These are phyloP conservation scores for Cicer judaicum DNA, from an alignment of 306 rosid species.

Conservation along the genomic window DNA sequence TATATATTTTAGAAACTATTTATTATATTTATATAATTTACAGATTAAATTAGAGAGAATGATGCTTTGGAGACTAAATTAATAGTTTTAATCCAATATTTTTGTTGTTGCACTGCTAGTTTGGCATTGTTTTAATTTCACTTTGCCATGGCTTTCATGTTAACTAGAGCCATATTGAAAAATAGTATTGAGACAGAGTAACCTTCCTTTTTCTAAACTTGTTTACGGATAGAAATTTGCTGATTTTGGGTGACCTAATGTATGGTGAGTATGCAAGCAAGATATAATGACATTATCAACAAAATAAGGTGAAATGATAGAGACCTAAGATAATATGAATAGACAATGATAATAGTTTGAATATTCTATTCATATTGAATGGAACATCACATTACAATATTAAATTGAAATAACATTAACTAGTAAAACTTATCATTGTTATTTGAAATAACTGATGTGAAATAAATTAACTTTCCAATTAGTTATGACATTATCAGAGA, in stretches of 20 bases:
- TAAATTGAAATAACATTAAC: slow-evolving; percentile 18
- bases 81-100: too few species aligned
- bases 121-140: neutral
- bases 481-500: neutral
- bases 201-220: neutral
- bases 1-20: too few species aligned
- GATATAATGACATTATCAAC: neutral
- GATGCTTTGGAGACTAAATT: too few species aligned
- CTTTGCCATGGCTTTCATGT: neutral
- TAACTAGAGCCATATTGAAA: neutral
- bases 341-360: neutral
- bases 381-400: slow-evolving; percentile 11
- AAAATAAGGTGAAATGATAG: slow-evolving; percentile 8
- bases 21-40: too few species aligned
- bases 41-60: too few species aligned
- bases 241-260: neutral
- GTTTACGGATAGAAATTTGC: neutral
- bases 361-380: slow-evolving; percentile 2
- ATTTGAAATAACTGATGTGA: neutral
- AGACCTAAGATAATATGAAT: slow-evolving; percentile 4
- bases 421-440: neutral
- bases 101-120: neutral
- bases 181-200: neutral
- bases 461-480: neutral
- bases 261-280: slow-evolving; percentile 30